A percentile compares a stretch with the other conserved stretches of the same genome.
phyloP scores from a whole-genome alignment of 2,329 filamentous ascomycete genomes.

The Pseudogymnoascus sp. region DNA sequence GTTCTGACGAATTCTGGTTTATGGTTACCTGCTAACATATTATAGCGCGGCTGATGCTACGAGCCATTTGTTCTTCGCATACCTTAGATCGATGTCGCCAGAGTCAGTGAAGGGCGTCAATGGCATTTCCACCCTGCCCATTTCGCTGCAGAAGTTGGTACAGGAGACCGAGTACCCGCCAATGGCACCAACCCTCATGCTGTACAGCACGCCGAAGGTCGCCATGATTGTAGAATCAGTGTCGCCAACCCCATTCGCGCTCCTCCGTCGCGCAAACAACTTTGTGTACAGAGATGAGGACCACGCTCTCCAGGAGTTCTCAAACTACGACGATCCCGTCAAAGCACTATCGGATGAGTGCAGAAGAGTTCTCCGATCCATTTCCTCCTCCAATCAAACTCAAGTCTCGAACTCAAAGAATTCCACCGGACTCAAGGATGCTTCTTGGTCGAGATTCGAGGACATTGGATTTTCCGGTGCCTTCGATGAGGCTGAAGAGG shows the following conservation, averaged over 20 bases:
- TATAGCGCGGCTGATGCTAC: conserved; percentile 84
- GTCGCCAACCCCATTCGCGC: conserved; percentile 86
- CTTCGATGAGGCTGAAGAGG: conserved; percentile 63
- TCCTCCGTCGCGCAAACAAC: conserved; percentile 83
- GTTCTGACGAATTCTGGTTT: conserved; percentile 22
- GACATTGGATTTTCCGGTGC: conserved; percentile 82
- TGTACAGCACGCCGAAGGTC: conserved; percentile 76
- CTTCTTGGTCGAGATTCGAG: conserved; percentile 94
- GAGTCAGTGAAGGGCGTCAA: conserved; percentile 60
- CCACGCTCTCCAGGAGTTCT: conserved; percentile 73
- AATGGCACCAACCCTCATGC: conserved; percentile 65
- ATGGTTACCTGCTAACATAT: neutral
- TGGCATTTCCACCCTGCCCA: conserved; percentile 78
- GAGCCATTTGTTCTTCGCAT: conserved; percentile 96
- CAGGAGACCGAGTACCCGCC: conserved; percentile 94
- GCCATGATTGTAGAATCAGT: conserved; percentile 96
- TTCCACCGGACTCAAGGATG: conserved; percentile 68
- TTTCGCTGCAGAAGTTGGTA: conserved; percentile 83
- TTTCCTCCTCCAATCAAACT: conserved; percentile 83
- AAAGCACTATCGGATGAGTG: conserved; percentile 89
- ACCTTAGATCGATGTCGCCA: conserved; percentile 83
- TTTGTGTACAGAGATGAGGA: conserved; percentile 94
- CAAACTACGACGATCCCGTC: conserved; percentile 83
- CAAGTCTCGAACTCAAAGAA: conserved; percentile 63
- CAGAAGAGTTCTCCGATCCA: conserved; percentile 77